These are phyloP conservation scores for Batkoa obscura DNA, from an alignment of 371 early-diverging fungal genomes.

Conservation along the genomic window DNA sequence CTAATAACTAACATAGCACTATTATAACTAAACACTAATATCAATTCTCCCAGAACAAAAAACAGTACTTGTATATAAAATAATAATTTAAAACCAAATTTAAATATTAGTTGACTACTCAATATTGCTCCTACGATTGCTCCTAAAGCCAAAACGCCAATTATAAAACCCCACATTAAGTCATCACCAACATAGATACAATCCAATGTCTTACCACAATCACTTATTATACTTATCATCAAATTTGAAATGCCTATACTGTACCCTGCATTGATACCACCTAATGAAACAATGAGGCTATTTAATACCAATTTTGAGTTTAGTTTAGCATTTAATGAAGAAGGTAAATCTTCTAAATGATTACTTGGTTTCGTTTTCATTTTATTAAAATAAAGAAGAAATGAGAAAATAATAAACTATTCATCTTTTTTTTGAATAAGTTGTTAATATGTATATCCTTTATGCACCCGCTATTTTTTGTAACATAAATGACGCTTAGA, in stretches of 20 bases:
- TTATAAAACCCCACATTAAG: not conserved
- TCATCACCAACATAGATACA: not conserved
- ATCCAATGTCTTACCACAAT: not conserved
- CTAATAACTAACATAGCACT: constrained; percentile 43
- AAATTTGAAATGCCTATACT: not conserved
- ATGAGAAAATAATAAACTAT: no score
- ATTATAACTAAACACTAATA: not conserved
- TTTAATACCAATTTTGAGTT: no score
- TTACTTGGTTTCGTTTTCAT: no score
- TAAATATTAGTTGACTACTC: not conserved
- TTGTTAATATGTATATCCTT: no score
- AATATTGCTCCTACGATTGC: not conserved
- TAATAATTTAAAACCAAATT: not conserved
- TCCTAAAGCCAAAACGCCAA: not conserved
- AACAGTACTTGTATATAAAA: not conserved
- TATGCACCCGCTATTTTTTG: no score
- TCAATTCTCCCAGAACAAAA: not conserved
- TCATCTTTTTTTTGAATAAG: no score
- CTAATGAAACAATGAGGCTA: no score
- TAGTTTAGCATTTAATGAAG: no score
- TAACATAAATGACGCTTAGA: no score
- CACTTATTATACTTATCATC: not conserved
- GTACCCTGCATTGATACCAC: not conserved
- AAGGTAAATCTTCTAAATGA: no score
- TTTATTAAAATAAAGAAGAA: no score